These are phyloP conservation scores for Picea abies DNA, from an alignment of 83 land plant genomes.

Conservation along the genomic window DNA sequence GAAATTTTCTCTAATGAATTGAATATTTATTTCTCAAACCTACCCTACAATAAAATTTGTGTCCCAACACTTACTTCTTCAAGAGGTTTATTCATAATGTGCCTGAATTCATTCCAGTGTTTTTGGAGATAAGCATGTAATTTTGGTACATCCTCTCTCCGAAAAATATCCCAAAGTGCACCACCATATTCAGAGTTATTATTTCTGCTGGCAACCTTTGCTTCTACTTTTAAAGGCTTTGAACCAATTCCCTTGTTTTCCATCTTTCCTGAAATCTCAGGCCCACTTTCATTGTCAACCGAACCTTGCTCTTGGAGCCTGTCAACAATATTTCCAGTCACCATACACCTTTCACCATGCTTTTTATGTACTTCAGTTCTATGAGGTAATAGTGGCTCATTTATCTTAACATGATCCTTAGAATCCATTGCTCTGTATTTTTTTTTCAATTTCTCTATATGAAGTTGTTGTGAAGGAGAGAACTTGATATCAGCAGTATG, in stretches of 20 bases:
- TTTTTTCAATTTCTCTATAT: constrained; percentile 37
- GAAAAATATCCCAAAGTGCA: constrained; percentile 89
- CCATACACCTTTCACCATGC: background rate
- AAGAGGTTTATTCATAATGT: constrained; percentile 44
- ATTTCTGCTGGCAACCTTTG: background rate
- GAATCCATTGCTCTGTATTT: constrained; percentile 7
- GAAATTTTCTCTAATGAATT: background rate
- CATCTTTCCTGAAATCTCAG: background rate
- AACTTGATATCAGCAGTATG: constrained; percentile 57
- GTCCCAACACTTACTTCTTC: constrained; percentile 36
- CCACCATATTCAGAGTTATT: constrained; percentile 32
- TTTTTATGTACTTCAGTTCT: background rate
- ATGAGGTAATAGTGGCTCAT: background rate
- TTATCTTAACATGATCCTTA: background rate
- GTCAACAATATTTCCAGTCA: background rate
- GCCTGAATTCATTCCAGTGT: constrained; percentile 68
- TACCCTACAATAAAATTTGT: background rate
- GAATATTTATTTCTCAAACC: background rate
- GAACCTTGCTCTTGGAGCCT: background rate
- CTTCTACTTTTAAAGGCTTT: background rate
- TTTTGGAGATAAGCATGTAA: constrained; percentile 55
- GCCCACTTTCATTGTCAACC: background rate
- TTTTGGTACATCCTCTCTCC: constrained; percentile 71
- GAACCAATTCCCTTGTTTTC: background rate
- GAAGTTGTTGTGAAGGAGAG: constrained; percentile 22